Conservation (phyloP, 495 filamentous ascomycete genomes). For the Pseudoneurospora amorphoporcata region DNA sequence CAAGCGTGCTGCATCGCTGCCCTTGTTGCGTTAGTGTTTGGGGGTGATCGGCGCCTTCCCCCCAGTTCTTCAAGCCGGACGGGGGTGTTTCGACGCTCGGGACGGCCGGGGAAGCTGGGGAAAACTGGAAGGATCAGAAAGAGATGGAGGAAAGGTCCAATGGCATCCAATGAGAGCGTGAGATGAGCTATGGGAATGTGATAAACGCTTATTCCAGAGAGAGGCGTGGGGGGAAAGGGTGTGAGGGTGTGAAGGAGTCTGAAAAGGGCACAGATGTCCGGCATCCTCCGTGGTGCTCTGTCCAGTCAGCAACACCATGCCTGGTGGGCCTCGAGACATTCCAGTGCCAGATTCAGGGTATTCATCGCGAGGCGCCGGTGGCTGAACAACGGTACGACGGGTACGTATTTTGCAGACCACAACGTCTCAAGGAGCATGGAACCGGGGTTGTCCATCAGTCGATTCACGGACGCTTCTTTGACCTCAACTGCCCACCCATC, state of each 20-base stretch:
- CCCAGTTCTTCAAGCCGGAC: constrained; percentile 9
- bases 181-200: constrained; percentile 22
- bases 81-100: constrained; percentile 3
- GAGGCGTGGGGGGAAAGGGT: constrained; percentile 10
- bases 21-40: constrained; percentile 15
- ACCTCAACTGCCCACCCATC: neutral
- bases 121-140: neutral
- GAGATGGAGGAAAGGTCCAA: constrained; percentile 7
- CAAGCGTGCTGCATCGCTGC: constrained; percentile 7
- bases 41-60: constrained; percentile 14
- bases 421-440: neutral
- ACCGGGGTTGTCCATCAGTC: neutral
- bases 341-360: neutral
- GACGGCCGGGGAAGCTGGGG: neutral
- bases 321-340: neutral
- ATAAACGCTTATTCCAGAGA: constrained; percentile 10
- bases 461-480: neutral
- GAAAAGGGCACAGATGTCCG: constrained; percentile 1
- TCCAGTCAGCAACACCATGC: neutral
- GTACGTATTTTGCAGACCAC: neutral
- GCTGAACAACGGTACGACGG: neutral
- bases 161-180: constrained; percentile 16
- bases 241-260: neutral
- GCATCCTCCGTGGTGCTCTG: constrained; percentile 1
- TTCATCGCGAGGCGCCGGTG: neutral